A percentile compares a stretch with the other conserved stretches of the same genome.
phyloP scores from a whole-genome alignment of 2,329 filamentous ascomycete genomes.

The Cercospora sp. region DNA sequence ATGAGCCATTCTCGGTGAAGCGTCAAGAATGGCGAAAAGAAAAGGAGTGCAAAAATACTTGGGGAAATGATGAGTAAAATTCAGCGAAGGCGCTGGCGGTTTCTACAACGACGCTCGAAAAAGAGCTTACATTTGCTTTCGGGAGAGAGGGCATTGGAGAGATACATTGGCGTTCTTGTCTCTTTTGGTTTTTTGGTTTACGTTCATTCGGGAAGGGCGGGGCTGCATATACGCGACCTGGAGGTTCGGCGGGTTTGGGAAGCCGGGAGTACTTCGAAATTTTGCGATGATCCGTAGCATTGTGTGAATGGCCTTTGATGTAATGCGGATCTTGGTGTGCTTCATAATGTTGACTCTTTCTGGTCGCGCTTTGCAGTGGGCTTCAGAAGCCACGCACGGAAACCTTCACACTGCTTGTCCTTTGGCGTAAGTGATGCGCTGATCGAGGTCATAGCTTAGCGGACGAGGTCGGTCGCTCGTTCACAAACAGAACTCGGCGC shows the following conservation, averaged over 20 bases:
- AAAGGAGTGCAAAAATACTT: not conserved
- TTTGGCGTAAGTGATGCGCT: not conserved
- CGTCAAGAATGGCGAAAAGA: not conserved
- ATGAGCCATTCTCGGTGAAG: not conserved
- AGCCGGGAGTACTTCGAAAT: not conserved
- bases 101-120: constrained; percentile 5
- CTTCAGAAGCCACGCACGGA: not conserved
- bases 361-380: not conserved
- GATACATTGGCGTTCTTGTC: not conserved
- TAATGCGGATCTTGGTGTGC: not conserved
- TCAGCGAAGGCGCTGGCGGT: constrained; percentile 5
- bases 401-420: not conserved
- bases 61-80: not conserved
- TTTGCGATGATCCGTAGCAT: not conserved
- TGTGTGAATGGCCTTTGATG: not conserved
- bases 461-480: not conserved
- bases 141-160: not conserved
- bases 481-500: not conserved
- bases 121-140: constrained; percentile 1
- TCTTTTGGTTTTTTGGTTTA: not conserved
- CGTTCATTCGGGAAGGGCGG: not conserved
- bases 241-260: not conserved
- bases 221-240: not conserved
- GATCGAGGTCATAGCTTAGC: not conserved
- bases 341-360: not conserved